Conservation (phyloP, 306 rosid species). For the Cicer judaicum region DNA sequence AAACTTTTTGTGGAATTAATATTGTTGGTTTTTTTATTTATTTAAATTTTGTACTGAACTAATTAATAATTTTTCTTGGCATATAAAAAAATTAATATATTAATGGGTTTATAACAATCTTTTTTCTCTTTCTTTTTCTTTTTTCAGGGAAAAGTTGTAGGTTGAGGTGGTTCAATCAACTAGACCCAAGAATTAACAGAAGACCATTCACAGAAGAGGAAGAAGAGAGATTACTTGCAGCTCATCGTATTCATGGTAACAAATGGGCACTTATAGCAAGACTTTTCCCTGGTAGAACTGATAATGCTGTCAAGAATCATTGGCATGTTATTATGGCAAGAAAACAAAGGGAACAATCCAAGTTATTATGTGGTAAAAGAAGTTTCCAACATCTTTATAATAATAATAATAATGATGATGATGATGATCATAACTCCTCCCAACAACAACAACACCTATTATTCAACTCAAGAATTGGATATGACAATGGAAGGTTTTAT, state of each 20-base stretch:
- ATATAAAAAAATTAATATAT: neutral
- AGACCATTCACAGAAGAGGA: conserved; percentile 92
- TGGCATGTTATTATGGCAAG: conserved; percentile 99
- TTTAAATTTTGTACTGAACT: neutral
- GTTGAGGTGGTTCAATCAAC: conserved; percentile 96
- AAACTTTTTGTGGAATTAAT: no score
- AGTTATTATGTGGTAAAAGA: conserved; percentile 65
- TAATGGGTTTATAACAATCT: neutral
- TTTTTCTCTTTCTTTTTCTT: no score
- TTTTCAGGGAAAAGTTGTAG: conserved; percentile 88
- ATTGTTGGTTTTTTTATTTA: no score
- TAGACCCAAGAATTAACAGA: conserved; percentile 91
- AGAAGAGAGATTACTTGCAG: conserved; percentile 80
- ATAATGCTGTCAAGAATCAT: conserved; percentile 95
- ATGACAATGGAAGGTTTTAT: conserved; percentile 45
- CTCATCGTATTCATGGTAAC: conserved; percentile 89
- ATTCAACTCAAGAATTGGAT: conserved; percentile 38
- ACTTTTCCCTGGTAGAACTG: conserved; percentile 87
- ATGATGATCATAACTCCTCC: neutral
- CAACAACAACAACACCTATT: neutral
- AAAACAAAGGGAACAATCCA: conserved; percentile 88
- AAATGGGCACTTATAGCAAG: conserved; percentile 97
- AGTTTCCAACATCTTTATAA: conserved; percentile 44
- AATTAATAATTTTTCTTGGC: neutral
- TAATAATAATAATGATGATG: no score